Base-by-base conservation (phyloP, 2,329 filamentous ascomycete genomes). In the Cladosporium cucumerinum region DNA sequence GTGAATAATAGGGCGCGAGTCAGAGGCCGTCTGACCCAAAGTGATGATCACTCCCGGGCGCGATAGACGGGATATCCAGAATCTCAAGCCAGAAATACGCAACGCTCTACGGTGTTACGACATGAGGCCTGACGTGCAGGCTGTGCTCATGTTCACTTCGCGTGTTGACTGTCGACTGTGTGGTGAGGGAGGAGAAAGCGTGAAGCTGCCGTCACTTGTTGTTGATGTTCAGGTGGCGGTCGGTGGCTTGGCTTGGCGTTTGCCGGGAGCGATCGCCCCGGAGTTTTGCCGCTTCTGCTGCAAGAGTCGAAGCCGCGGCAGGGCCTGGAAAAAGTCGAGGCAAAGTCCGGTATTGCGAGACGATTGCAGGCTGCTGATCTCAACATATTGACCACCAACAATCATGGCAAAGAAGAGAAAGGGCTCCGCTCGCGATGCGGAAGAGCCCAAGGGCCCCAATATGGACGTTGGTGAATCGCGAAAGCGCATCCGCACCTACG, bases 401-500 rank as follows among this genome's bases (percentile, higher is more conserved):
- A 25, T 14, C 48, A 71, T 71, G 69, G 69, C 65, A 12, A 71
- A 70, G 55, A 67, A 69, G n/a, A 70, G 69, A 61, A 62, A 65
- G 34, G 26, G 46, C 11, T 43, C 30, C 32, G 39, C 49, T 4
- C 57, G 36, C n/a, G 39, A 55, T n/a, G 26, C 52, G 16, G 59
- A 68, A 52, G 65, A 64, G 43, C 55, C 64, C 11, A 46, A 64
- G 28, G 67, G 66, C 16, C 69, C 70, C 26, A 67, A 68, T 21
- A 46, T 69, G 65, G 67, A 72, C 32, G 67, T 70, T 12, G 69
- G 68, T 18, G 67, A 70, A 6, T 72, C 88, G 39, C 86, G 87
- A 61, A 84, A 93, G 68, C 73, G 75, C 23, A 80, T 84, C 64
- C 78, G 75, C 64, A 88, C 86, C 2, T 94, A 85, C 77, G 88